Evolutionary conservation across 2,329 filamentous ascomycete species (phyloP), one percentile per base, ranked within the genome.

Genomic region (Aspergillus caelatus): DNA sequence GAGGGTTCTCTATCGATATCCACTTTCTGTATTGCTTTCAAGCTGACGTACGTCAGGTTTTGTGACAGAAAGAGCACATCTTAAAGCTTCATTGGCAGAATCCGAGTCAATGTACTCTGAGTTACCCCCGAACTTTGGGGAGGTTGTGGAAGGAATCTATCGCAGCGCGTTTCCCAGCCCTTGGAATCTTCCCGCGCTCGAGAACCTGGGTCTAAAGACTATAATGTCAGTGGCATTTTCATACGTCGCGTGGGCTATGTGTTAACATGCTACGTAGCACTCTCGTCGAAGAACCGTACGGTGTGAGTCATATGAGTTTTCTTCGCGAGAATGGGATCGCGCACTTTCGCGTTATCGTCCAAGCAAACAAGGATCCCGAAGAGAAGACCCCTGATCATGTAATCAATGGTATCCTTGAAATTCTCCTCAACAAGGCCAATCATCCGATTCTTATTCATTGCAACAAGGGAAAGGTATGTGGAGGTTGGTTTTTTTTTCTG

Each of bases 391-490:
- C 90, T 0, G 74, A 87, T 9, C 77, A 82, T 52, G 87, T 88
- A 30, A 92, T 97, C 84, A 84, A 85, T 65, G 81, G 86, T 9
- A 92, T 94, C 53, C 83, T 96, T 28, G 82, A 86, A 14, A 80
- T 94, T 48, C 85, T 94, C 46, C 83, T 94, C 59, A 86, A 96
- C 72, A 85, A 85, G 56, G 79, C 83, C 39, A 93, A 96, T 66
- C 89, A 95, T 68, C 94, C 94, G 0, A 78, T 97, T 12, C 83
- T 97, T 45, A 86, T 97, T 54, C 94, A 97, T 77, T 97, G 94
- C 84, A 97, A 97, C 75, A 94, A 96, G 70, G 94, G 94, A 74
- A 95, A 89, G 80, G 87, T 89, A 78, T 67, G 79, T 71, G 26
- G 19, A n/a, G 43, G 5, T 26, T 26, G 26, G 21, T 43, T 3